A percentile compares a stretch with the other conserved stretches of the same genome.
Conservation (phyloP, 1,139 yeast genomes). For the Kazachstania sp. region DNA sequence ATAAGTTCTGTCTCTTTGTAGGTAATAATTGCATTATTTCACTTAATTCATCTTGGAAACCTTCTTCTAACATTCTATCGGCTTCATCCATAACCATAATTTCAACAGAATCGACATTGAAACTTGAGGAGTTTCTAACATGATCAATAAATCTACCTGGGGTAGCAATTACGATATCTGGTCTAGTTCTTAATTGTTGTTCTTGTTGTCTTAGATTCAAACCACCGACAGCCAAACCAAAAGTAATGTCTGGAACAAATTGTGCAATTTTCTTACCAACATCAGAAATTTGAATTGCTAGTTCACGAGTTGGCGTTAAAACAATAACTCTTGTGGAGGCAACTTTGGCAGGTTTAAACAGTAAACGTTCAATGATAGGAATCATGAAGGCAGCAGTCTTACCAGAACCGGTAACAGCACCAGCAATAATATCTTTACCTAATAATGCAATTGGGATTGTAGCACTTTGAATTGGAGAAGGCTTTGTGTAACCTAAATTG, state of each 20-base stretch:
- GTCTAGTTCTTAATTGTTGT: slow-evolving; percentile 81
- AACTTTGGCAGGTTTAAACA: slow-evolving; percentile 77
- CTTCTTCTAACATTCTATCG: slow-evolving; percentile 98
- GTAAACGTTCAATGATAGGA: slow-evolving; percentile 85
- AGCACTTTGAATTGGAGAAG: slow-evolving; percentile 91
- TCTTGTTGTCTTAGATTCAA: slow-evolving; percentile 90
- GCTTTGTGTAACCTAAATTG: slow-evolving; percentile 70
- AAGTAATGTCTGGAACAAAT: slow-evolving; percentile 63
- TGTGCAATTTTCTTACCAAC: slow-evolving; percentile 82
- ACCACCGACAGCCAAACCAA: slow-evolving; percentile 98
- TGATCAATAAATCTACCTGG: slow-evolving; percentile 97
- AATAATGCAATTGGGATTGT: slow-evolving; percentile 86
- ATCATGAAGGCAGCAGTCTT: slow-evolving; percentile 97
- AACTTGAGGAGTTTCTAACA: slow-evolving; percentile 87
- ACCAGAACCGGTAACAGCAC: slow-evolving; percentile 99
- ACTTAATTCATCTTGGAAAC: slow-evolving; percentile 88
- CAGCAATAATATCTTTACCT: slow-evolving; percentile 97
- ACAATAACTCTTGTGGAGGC: slow-evolving; percentile 87
- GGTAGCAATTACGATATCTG: slow-evolving; percentile 94
- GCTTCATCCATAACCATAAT: slow-evolving; percentile 86
- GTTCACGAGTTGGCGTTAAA: slow-evolving; percentile 92
- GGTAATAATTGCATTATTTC: slow-evolving; percentile 86
- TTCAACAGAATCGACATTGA: slow-evolving; percentile 83
- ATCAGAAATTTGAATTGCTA: slow-evolving; percentile 92
- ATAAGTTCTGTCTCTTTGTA: slow-evolving; percentile 80